Percentiles rank a stretch among this genome's conserved stretches.
Conservation (phyloP, 2,329 filamentous ascomycete genomes). For the Aspergillus japonicus region DNA sequence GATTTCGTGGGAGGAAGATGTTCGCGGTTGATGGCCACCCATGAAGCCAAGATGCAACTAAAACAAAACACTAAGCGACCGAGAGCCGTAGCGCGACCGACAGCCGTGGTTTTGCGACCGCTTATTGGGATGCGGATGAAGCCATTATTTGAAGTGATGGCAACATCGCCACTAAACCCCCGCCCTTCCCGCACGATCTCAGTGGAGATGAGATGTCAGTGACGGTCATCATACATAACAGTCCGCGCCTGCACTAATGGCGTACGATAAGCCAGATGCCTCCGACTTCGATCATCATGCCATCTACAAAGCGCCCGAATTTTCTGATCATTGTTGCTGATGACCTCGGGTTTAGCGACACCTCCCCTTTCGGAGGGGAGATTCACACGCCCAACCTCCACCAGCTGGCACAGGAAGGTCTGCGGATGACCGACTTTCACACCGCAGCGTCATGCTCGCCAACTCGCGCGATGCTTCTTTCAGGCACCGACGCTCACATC, state of each 20-base stretch:
- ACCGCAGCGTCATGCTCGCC: constrained; percentile 58
- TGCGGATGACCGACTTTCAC: constrained; percentile 60
- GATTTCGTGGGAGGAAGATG: neutral
- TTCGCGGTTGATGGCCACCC: neutral
- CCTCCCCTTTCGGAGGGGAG: constrained; percentile 55
- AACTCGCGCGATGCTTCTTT: constrained; percentile 36
- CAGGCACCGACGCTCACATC: constrained; percentile 36
- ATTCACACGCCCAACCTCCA: constrained; percentile 57
- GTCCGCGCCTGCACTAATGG: neutral
- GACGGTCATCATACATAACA: neutral
- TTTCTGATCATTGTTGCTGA: constrained; percentile 31
- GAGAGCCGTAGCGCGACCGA: constrained; percentile 3
- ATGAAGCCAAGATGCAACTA: neutral
- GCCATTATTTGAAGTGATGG: neutral
- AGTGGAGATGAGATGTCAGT: neutral
- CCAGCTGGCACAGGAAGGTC: constrained; percentile 41
- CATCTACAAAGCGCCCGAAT: constrained; percentile 21
- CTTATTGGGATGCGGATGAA: constrained; percentile 1
- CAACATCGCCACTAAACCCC: neutral
- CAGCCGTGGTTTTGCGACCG: neutral
- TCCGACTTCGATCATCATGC: too few relatives aligned
- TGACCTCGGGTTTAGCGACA: constrained; percentile 55
- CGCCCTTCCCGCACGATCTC: neutral
- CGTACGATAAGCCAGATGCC: too few relatives aligned
- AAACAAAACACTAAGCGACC: neutral